phyloP scores from a whole-genome alignment of 2,329 filamentous ascomycete species.

The Samsoniella hepiali region DNA sequence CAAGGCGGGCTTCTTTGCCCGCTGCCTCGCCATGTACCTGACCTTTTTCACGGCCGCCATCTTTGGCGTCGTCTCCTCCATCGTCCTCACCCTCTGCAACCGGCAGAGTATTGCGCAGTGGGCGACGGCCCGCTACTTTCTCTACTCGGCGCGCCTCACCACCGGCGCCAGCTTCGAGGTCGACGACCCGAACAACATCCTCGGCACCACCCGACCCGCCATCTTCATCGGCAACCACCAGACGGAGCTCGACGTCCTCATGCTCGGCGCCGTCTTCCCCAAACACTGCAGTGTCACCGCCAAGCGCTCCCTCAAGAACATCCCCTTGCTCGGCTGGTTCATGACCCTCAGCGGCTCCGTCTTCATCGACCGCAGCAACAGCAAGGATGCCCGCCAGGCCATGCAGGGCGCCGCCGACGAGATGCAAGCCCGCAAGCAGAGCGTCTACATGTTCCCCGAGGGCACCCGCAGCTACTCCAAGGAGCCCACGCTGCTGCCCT shows the following conservation, averaged over 20 bases:
- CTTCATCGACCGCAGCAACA: constrained; percentile 91
- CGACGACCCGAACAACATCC: constrained; percentile 61
- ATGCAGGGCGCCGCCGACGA: constrained; percentile 80
- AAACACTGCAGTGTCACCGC: constrained; percentile 90
- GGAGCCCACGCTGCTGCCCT: constrained; percentile 79
- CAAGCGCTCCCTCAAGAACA: constrained; percentile 75
- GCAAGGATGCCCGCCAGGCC: constrained; percentile 74
- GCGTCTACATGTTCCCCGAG: constrained; percentile 85
- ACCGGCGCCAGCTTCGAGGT: constrained; percentile 79
- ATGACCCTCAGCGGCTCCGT: constrained; percentile 84
- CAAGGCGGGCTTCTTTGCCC: constrained; percentile 64
- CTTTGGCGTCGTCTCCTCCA: constrained; percentile 74
- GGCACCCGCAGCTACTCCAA: constrained; percentile 87
- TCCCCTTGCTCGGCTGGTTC: constrained; percentile 92
- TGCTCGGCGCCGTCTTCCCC: constrained; percentile 87
- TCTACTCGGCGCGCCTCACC: constrained; percentile 68
- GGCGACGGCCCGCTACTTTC: constrained; percentile 75
- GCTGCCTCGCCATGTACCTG: constrained; percentile 64
- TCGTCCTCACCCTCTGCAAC: constrained; percentile 67
- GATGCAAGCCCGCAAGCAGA: constrained; percentile 70
- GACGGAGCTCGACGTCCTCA: constrained; percentile 89
- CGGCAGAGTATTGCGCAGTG: constrained; percentile 79
- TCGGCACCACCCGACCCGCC: constrained; percentile 68
- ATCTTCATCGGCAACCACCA: constrained; percentile 96
- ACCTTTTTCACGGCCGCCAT: constrained; percentile 57